Evolutionary conservation across 2,329 filamentous ascomycete genomes (phyloP).

Genomic region (Thelonectria rubi): DNA sequence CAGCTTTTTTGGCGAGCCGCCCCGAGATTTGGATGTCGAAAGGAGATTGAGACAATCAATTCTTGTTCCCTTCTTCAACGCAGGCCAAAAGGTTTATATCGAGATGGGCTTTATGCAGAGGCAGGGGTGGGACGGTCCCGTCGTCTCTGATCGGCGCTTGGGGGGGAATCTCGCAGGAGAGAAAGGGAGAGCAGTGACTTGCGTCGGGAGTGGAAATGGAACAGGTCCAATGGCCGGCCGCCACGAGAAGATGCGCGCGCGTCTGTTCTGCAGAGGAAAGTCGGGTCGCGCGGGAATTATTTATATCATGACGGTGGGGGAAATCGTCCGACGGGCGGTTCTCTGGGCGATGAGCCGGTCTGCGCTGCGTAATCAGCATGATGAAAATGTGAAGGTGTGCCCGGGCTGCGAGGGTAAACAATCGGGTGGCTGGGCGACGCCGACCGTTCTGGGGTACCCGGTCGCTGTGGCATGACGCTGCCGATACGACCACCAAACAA

Average conservation of each 20-base stretch:
- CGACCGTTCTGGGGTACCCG: constrained; percentile 8
- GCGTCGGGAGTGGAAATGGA: neutral
- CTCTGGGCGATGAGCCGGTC: constrained; percentile 8
- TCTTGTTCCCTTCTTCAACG: too few species aligned
- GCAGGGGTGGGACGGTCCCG: neutral
- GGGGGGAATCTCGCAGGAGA: neutral
- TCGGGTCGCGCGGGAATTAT: neutral
- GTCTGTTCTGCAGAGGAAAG: neutral
- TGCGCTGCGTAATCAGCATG: constrained; percentile 19
- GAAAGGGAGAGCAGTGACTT: neutral
- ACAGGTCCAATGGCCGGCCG: constrained; percentile 9
- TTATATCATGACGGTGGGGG: constrained; percentile 12
- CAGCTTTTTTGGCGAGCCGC: neutral
- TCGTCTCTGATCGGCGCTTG: neutral
- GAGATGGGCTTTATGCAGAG: neutral
- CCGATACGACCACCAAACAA: neutral
- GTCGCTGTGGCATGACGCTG: neutral
- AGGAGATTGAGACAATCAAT: too few species aligned
- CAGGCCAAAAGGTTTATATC: too few species aligned
- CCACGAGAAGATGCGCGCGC: neutral
- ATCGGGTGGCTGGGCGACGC: constrained; percentile 43
- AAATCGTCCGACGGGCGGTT: constrained; percentile 11
- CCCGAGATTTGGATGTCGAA: too few species aligned
- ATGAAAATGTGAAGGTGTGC: neutral
- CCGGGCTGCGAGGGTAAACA: constrained; percentile 27